Evolutionary conservation across 495 filamentous ascomycete genomes (phyloP).

Genomic region (Tuber magnatum): DNA sequence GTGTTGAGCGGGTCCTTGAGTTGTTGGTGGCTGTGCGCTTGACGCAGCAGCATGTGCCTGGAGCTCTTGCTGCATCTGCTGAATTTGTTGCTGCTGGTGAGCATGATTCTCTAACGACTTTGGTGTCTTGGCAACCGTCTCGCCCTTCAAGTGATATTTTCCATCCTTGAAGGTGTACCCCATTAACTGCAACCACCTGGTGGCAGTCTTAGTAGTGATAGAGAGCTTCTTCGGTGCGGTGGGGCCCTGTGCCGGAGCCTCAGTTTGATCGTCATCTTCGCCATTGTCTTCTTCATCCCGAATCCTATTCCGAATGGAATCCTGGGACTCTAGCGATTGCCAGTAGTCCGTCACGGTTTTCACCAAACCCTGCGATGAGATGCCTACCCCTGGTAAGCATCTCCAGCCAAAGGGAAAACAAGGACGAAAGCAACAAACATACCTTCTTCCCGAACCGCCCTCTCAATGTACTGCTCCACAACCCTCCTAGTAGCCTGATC

Average conservation of each 20-base stretch:
- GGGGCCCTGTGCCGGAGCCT: conserved; percentile 10
- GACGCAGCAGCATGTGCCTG: background rate
- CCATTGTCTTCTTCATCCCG: conserved; percentile 18
- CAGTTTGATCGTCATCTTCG: conserved; percentile 12
- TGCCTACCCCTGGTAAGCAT: conserved; percentile 8
- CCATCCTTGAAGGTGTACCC: conserved; percentile 29
- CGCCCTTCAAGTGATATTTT: conserved; percentile 17
- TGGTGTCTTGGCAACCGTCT: background rate
- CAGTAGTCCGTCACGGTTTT: conserved; percentile 21
- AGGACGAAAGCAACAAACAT: background rate
- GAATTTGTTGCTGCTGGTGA: background rate
- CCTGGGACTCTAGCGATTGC: conserved; percentile 14
- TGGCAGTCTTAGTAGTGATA: conserved; percentile 21
- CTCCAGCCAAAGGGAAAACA: background rate
- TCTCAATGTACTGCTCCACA: conserved; percentile 14
- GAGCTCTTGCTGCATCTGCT: conserved; percentile 2
- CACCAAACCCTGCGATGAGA: conserved; percentile 20
- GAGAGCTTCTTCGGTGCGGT: conserved; percentile 17
- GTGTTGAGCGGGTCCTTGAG: background rate
- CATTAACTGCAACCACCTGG: conserved; percentile 27
- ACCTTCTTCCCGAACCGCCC: conserved; percentile 15
- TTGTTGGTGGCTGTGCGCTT: background rate
- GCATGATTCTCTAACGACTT: conserved; percentile 4
- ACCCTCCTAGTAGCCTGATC: conserved; percentile 11
- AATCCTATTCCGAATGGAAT: conserved; percentile 11